Evolutionary conservation across 139 green algal species (phyloP).

Genomic region (Desmodesmus armatus): DNA sequence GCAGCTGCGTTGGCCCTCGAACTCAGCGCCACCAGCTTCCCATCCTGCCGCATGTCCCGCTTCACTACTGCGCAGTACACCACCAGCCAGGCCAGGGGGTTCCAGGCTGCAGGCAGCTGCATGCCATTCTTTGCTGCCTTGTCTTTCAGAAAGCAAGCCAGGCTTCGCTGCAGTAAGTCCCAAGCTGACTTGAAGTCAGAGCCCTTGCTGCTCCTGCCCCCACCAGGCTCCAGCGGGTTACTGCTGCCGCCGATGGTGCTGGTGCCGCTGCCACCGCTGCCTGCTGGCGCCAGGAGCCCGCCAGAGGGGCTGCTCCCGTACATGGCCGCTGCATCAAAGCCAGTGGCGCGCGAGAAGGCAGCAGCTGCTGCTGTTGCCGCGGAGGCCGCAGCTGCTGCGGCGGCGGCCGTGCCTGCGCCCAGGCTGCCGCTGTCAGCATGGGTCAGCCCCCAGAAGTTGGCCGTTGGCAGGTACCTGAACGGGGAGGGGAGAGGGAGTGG

Average conservation of each 20-base stretch:
- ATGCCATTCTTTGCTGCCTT: constrained; percentile 48
- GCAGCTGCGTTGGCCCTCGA: not conserved
- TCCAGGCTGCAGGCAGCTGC: constrained; percentile 59
- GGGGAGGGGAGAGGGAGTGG: no score
- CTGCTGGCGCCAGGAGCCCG: not conserved
- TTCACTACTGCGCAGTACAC: constrained; percentile 60
- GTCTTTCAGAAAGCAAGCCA: constrained; percentile 53
- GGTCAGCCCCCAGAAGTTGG: constrained; percentile 33
- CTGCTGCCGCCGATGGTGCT: constrained; percentile 22
- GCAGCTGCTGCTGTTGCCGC: not conserved
- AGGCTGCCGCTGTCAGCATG: constrained; percentile 17
- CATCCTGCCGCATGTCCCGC: constrained; percentile 38
- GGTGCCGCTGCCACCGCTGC: not conserved
- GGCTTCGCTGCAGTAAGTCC: constrained; percentile 61
- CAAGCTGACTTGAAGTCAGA: constrained; percentile 58
- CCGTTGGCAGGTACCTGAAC: constrained; percentile 22
- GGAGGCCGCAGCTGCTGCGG: constrained; percentile 28
- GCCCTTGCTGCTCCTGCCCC: constrained; percentile 4
- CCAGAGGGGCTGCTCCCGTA: not conserved
- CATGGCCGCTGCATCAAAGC: no score
- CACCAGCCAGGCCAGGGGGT: constrained; percentile 63
- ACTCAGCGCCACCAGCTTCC: constrained; percentile 53
- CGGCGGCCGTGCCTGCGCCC: not conserved
- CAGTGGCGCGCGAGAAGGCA: not conserved
- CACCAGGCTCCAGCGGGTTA: not conserved